Evolutionary conservation across 768 basidiomycete genomes (phyloP).

Genomic region (Leccinum sublutescens): DNA sequence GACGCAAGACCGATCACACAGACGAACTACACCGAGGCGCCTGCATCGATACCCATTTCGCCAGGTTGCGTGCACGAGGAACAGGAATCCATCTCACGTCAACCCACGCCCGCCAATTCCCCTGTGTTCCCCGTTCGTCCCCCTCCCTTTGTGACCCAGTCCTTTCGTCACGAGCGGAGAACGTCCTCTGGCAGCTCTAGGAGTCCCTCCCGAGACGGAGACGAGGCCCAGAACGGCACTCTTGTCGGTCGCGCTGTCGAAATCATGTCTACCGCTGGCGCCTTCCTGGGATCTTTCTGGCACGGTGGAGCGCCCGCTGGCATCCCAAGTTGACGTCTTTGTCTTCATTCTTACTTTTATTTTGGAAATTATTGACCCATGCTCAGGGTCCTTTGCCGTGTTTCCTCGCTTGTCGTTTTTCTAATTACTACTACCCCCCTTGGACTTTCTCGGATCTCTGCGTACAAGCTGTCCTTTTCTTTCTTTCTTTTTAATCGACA

Average conservation of each 20-base stretch:
- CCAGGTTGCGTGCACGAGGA: conserved; percentile 31
- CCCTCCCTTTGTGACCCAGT: conserved; percentile 15
- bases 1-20: conserved; percentile 29
- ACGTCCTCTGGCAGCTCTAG: conserved; percentile 18
- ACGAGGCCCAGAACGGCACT: conserved; percentile 37
- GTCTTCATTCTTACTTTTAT: conserved; percentile 27
- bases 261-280: conserved; percentile 77
- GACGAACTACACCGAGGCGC: conserved; percentile 23
- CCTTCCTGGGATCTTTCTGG: conserved; percentile 69
- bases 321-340: conserved; percentile 21
- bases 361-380: conserved; percentile 30
- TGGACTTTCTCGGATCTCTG: conserved; percentile 25
- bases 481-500: conserved; percentile 2
- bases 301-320: conserved; percentile 25
- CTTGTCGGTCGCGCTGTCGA: conserved; percentile 67
- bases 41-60: conserved; percentile 23
- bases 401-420: conserved; percentile 1
- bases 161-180: conserved; percentile 17
- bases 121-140: conserved; percentile 41
- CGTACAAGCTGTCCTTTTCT: conserved; percentile 1
- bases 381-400: conserved; percentile 15
- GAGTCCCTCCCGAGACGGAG: conserved; percentile 27
- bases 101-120: conserved; percentile 65
- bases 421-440: conserved; percentile 28
- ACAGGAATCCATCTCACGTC: conserved; percentile 37